A percentile compares a stretch with the other conserved stretches of the same genome.
These are phyloP conservation scores for Exophiala lecanii-corni DNA, from an alignment of 2,329 filamentous ascomycete genomes.

Conservation along the genomic window DNA sequence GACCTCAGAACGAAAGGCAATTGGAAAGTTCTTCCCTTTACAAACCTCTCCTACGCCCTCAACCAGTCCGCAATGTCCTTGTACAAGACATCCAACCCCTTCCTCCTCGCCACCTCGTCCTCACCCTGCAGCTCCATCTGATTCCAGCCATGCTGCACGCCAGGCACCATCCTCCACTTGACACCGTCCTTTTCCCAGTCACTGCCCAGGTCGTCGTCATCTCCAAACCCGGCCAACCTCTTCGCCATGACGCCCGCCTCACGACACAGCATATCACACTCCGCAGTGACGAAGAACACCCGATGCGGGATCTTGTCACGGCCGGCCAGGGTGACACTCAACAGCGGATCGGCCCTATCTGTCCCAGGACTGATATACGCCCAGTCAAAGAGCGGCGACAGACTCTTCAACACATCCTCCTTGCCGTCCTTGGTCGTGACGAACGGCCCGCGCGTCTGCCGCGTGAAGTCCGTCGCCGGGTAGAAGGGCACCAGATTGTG, in stretches of 20 bases:
- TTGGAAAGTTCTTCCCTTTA: no score
- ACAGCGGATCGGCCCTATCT: constrained; percentile 35
- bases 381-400: constrained; percentile 36
- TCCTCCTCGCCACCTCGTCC: constrained; percentile 8
- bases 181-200: constrained; percentile 24
- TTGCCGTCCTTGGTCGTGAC: constrained; percentile 22
- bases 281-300: constrained; percentile 42
- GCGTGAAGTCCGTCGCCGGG: constrained; percentile 41
- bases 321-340: constrained; percentile 35
- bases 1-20: no score
- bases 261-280: constrained; percentile 45
- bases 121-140: constrained; percentile 15
- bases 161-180: constrained; percentile 14
- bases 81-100: constrained; percentile 11
- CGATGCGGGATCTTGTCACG: constrained; percentile 37
- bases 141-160: constrained; percentile 20
- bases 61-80: constrained; percentile 17
- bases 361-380: constrained; percentile 37
- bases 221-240: constrained; percentile 26
- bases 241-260: constrained; percentile 37
- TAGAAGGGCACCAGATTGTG: constrained; percentile 43
- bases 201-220: constrained; percentile 18
- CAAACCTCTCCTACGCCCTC: no score
- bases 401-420: constrained; percentile 26
- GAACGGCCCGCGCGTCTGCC: constrained; percentile 30